Base-by-base conservation (phyloP, 2,329 filamentous ascomycete species). In the Colletotrichum tamarilloi region DNA sequence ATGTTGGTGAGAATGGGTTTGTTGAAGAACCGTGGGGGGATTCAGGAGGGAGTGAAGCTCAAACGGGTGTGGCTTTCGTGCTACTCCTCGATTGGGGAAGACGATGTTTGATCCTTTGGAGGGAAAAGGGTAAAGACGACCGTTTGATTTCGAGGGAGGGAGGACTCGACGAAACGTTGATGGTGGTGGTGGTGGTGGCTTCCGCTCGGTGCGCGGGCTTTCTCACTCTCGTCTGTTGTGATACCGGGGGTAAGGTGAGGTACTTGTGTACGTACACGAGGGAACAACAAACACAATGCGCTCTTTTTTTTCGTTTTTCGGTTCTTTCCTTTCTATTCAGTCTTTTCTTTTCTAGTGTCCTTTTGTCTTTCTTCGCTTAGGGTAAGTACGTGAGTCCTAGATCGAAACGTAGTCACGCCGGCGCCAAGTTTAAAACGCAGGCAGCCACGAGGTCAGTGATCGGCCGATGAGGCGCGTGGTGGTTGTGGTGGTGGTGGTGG, bases 381-480 rank as follows among this genome's bases (percentile, higher is more conserved):
- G 38, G 38, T 19, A 58, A 58, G 14, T n/a, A 7, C 28, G 46
- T 24, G 46, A 60, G 32, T 30, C 62, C 28, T 60, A 32, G 53
- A 59, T 46, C 67, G 58, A 68, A 70, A 55, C 52, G 66, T 64
- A 60, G 70, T 70, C 70, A 73, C 70, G 66, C 70, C 35, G 67
- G 49, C 70, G 59, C 55, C 66, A 56, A 59, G 55, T 70, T 46
- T 26, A 30, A 64, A 57, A 63, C 32, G 66, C 64, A 73, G 55
- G 70, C 66, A 65, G 28, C 70, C 70, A 73, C 70, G 70, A 73
- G 70, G 67, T 65, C 70, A 65, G 53, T 35, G 70, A 73, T 73
- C 70, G 60, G 24, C 70, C 70, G 67, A 73, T 64, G 60, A 22
- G 55, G 55, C 59, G 70, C 59, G 70, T 73, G 70, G 66, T 52